Base-by-base conservation (phyloP, 2,329 filamentous ascomycete species). In the Venturiaceae sp. region DNA sequence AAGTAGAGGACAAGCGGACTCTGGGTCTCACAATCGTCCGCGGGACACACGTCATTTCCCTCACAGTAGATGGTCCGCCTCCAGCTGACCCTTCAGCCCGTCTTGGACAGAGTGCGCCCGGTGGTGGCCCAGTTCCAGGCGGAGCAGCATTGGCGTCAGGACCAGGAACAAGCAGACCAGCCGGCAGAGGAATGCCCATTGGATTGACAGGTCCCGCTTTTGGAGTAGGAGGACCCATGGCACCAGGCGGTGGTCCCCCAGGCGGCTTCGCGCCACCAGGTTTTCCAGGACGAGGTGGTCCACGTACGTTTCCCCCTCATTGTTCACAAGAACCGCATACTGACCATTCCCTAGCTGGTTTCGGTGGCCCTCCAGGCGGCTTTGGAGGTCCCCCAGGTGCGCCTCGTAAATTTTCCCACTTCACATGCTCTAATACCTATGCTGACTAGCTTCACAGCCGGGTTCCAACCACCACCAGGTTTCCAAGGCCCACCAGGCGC, bases 1-100 rank as follows among this genome's bases (percentile, higher is more conserved):
- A 96, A 76, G 85, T 87, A 14, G 92, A 99, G 76, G 94, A 97
- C 77, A 97, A 97, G 81, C 87, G 94, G 68, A 95, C 91, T n/a
- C 83, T 99, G 36, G 94, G 94, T 60, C 81, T 99, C 63, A 92
- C 90, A 19, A 99, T 99, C 66, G 84, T 99, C 63, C 90, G 94
- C 67, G 94, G 94, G 68, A 90, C 92, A 59, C 88, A 96, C 66
- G 94, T 99, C 62, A 89, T 99, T 63, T 96, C 92, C 23, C 83
- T 95, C 62, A 95, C 92, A 8, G 92, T 96, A 63, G 95, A 99
- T 70, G 95, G 92, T 60, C 92, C 94, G 58, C 94, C 94, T 52
- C 92, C 95, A 9, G 90, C 92, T 67, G 94, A 99, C 68, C 92
- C 94, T 58, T 90, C 91, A 66, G 85, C 92, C 53, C 84, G 94